These are phyloP conservation scores for Alternaria metachromatica DNA, from an alignment of 2,329 filamentous ascomycete species.

Conservation along the genomic window DNA sequence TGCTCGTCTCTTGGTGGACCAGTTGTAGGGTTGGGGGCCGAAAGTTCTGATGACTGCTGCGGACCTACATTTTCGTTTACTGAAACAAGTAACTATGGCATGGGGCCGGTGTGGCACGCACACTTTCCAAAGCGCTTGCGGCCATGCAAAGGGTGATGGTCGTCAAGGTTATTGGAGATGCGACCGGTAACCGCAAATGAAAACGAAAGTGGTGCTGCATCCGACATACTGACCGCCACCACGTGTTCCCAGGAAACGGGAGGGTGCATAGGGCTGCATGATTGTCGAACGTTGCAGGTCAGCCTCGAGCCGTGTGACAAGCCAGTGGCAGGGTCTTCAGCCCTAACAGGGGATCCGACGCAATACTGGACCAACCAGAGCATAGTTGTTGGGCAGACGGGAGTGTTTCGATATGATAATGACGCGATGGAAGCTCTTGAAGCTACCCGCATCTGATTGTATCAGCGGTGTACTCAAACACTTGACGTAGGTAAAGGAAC, in stretches of 20 bases:
- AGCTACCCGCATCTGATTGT: not conserved
- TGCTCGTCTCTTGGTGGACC: constrained; percentile 5
- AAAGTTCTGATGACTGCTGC: constrained; percentile 18
- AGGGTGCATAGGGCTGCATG: constrained; percentile 45
- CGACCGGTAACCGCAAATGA: not conserved
- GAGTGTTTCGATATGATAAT: not conserved
- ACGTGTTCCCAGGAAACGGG: constrained; percentile 39
- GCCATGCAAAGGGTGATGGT: not conserved
- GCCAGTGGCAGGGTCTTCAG: constrained; percentile 9
- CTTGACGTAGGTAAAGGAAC: constrained; percentile 1
- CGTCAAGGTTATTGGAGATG: constrained; percentile 8
- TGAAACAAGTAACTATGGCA: constrained; percentile 26
- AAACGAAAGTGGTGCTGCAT: constrained; percentile 20
- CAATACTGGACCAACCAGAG: not conserved
- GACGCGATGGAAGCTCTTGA: not conserved
- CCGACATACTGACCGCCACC: constrained; percentile 35
- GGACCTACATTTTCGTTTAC: constrained; percentile 23
- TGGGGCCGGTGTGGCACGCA: not conserved
- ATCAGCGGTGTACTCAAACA: constrained; percentile 11
- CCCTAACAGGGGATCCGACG: constrained; percentile 15
- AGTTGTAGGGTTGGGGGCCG: constrained; percentile 20
- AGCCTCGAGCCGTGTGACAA: constrained; percentile 30
- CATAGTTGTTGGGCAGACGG: not conserved
- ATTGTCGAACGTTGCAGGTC: constrained; percentile 27
- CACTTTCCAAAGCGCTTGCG: not conserved